Base-by-base conservation (phyloP, 2,329 filamentous ascomycete genomes). In the Paracoccidioides brasiliensis region DNA sequence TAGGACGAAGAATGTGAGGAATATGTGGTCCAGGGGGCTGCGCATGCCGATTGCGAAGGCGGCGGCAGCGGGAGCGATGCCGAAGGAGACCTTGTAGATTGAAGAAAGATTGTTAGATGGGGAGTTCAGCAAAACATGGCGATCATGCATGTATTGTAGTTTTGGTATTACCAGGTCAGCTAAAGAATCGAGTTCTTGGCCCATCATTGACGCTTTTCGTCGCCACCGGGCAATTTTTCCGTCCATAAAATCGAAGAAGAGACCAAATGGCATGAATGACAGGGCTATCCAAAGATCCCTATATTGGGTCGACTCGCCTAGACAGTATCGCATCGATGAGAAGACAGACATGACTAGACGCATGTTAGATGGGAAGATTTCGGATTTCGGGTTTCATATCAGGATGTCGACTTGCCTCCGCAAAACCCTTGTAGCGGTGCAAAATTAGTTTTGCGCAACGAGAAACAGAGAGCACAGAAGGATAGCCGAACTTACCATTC, bases 161-260 rank as follows among this genome's bases (percentile, higher is more conserved):
- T 1, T 52, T 28, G 14, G 42, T 35, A 66, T 81, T 84, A 95
- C 90, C 77, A 98, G 71, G 70, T 98, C 93, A 55, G 93, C 93
- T 50, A 98, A 78, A 5, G 91, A 97, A 71, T 98, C 93, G 55
- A 98, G 77, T 73, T 98, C 93, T 72, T 96, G 91, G 10, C 93
- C 93, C 91, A 98, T 97, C 69, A 98, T 78, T 64, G 88, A 94
- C 66, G 88, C 93, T 84, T 96, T 98, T 74, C 89, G 86, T 69
- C 93, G 83, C 93, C 93, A 97, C 61, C 93, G 80, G 60, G 93
- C 93, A 55, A 98, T 90, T 69, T 90, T 93, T 67, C 93, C 93
- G 71, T 98, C 93, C 79, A 97, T 89, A 68, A 95, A 94, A 72
- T 98, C 93, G 71, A 97, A 97, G 76, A 97, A 96, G 10, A 97